A percentile compares a stretch with the other conserved stretches of the same genome.
Conservation (phyloP, 768 basidiomycete genomes). For the Mycena rosella region DNA sequence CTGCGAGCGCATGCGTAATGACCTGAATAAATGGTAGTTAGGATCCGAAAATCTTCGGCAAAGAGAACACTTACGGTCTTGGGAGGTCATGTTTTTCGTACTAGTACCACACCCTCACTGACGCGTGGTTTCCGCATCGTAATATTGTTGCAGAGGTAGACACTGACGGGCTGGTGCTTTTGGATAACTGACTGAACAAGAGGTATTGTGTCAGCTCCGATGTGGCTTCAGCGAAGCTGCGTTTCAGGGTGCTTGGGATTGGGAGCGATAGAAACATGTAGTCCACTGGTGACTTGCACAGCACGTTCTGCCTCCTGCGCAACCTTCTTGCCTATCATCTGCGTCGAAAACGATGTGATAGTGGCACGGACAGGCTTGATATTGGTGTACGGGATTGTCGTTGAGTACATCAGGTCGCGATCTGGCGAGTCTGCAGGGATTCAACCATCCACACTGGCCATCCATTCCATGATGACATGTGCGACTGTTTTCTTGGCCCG, state of each 20-base stretch:
- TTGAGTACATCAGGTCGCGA: constrained; percentile 8
- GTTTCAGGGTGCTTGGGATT: neutral
- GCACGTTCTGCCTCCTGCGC: constrained; percentile 8
- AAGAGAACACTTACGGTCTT: neutral
- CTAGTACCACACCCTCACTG: neutral
- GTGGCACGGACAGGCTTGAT: constrained; percentile 19
- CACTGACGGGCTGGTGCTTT: neutral
- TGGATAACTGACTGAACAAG: neutral
- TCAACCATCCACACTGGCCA: constrained; percentile 2
- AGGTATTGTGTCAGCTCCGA: neutral
- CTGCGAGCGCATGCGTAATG: constrained; percentile 26
- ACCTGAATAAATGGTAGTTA: constrained; percentile 5
- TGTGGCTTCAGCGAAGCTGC: neutral
- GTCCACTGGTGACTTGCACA: constrained; percentile 6
- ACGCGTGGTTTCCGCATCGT: constrained; percentile 13
- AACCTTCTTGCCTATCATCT: constrained; percentile 17
- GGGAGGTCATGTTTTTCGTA: neutral
- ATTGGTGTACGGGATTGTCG: constrained; percentile 4
- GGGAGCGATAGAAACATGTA: constrained; percentile 17
- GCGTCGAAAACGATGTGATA: constrained; percentile 4
- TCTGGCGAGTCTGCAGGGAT: neutral
- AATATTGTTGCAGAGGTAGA: constrained; percentile 1
- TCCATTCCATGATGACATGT: constrained; percentile 15
- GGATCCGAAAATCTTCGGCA: too few species aligned
- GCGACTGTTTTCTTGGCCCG: constrained; percentile 1